Evolutionary conservation across 2,329 filamentous ascomycete species (phyloP).

Genomic region (Venturia pyrina): DNA sequence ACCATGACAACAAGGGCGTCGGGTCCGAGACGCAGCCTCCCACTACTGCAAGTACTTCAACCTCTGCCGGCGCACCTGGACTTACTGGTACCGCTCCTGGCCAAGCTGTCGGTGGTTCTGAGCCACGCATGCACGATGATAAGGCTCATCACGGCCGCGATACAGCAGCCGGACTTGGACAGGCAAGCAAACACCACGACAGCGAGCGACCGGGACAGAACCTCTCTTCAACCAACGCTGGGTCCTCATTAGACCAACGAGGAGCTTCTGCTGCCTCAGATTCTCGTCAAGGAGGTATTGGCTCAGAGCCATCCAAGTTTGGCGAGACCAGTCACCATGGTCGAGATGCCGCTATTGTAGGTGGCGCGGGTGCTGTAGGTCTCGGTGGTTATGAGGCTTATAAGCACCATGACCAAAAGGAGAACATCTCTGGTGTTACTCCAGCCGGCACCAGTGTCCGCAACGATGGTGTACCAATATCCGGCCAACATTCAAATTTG

Average conservation of each 20-base stretch:
- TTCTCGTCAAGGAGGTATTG: background rate
- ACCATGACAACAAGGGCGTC: background rate
- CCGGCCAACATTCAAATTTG: background rate
- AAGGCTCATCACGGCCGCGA: too few species aligned
- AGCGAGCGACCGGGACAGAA: background rate
- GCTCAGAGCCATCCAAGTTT: background rate
- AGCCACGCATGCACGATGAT: too few species aligned
- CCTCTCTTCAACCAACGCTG: background rate
- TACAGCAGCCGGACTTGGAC: too few species aligned
- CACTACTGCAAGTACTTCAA: too few species aligned
- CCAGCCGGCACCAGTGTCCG: background rate
- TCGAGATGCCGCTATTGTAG: background rate
- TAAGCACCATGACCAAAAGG: conserved; percentile 13
- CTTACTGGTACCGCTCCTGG: too few species aligned
- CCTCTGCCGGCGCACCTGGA: too few species aligned
- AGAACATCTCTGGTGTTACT: background rate
- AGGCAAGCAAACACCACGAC: background rate
- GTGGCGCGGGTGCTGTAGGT: background rate
- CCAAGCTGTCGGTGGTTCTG: too few species aligned
- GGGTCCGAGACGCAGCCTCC: too few species aligned
- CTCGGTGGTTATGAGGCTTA: conserved; percentile 17
- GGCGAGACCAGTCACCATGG: background rate
- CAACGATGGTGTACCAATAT: background rate
- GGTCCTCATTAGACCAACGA: background rate
- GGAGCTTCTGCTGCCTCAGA: background rate